Conservation (phyloP, 2,329 filamentous ascomycete genomes). For the Pyrenophora seminiperda region DNA sequence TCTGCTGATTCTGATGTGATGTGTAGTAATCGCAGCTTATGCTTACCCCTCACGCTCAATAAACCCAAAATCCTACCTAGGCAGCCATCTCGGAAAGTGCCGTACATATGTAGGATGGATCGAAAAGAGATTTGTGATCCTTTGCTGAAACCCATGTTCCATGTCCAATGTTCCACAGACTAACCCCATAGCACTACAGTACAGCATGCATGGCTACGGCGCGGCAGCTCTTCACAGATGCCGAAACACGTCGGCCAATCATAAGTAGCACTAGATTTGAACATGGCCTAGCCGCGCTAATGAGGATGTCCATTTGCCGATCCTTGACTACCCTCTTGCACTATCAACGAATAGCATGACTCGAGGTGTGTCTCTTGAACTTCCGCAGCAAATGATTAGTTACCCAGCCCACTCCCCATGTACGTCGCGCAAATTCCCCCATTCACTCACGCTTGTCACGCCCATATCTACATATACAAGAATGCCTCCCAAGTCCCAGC, state of each 20-base stretch:
- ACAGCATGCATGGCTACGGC: no score
- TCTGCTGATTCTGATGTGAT: no score
- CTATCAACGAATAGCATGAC: neutral
- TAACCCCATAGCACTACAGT: no score
- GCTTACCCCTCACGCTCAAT: no score
- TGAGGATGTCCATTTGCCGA: neutral
- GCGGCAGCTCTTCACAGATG: no score
- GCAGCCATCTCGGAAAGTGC: no score
- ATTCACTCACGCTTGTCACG: slow-evolving; percentile 16
- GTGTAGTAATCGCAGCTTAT: no score
- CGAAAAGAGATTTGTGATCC: no score
- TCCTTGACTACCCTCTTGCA: neutral
- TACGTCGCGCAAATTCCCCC: slow-evolving; percentile 20
- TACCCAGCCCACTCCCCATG: neutral
- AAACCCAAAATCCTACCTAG: no score
- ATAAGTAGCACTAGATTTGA: neutral
- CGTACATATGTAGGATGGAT: no score
- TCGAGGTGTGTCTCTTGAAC: neutral
- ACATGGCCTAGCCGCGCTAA: neutral
- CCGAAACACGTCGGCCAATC: neutral
- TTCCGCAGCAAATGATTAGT: neutral
- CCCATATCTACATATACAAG: neutral
- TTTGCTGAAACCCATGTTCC: no score
- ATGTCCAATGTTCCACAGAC: no score
- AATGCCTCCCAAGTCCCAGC: slow-evolving; percentile 36